phyloP scores from a whole-genome alignment of 371 early-diverging fungal genomes.

The Mucor plumbeus region DNA sequence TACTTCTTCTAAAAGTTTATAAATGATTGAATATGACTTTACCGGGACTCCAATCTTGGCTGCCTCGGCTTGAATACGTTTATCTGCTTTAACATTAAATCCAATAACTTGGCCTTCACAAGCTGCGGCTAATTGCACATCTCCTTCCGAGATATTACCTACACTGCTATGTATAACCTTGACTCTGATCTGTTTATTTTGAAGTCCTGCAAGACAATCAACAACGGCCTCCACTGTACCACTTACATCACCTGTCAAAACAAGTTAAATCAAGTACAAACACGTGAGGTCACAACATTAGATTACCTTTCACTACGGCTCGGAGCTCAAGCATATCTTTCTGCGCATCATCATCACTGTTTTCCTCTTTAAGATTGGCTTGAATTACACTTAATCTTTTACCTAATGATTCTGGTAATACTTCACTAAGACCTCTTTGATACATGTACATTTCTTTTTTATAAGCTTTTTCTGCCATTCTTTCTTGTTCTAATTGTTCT shows the following conservation, averaged over 20 bases:
- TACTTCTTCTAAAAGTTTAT: constrained; percentile 87
- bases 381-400: constrained; percentile 50
- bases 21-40: constrained; percentile 81
- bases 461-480: constrained; percentile 60
- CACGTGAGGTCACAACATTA: constrained; percentile 15
- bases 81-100: constrained; percentile 88
- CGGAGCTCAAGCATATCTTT: constrained; percentile 56
- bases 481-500: constrained; percentile 67
- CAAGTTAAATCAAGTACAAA: neutral
- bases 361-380: constrained; percentile 18
- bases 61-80: constrained; percentile 71
- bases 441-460: constrained; percentile 72
- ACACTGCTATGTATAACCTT: constrained; percentile 82
- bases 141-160: constrained; percentile 83
- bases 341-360: constrained; percentile 31
- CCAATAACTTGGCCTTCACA: constrained; percentile 77
- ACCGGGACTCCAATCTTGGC: constrained; percentile 67
- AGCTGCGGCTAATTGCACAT: constrained; percentile 74
- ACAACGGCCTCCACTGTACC: constrained; percentile 94
- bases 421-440: constrained; percentile 67
- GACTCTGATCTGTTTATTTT: constrained; percentile 76
- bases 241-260: constrained; percentile 84
- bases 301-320: constrained; percentile 62
- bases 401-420: constrained; percentile 57
- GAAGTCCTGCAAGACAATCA: constrained; percentile 77